These are phyloP conservation scores for Teratosphaeria gauchensis DNA, from an alignment of 2,329 filamentous ascomycete genomes.

Conservation along the genomic window DNA sequence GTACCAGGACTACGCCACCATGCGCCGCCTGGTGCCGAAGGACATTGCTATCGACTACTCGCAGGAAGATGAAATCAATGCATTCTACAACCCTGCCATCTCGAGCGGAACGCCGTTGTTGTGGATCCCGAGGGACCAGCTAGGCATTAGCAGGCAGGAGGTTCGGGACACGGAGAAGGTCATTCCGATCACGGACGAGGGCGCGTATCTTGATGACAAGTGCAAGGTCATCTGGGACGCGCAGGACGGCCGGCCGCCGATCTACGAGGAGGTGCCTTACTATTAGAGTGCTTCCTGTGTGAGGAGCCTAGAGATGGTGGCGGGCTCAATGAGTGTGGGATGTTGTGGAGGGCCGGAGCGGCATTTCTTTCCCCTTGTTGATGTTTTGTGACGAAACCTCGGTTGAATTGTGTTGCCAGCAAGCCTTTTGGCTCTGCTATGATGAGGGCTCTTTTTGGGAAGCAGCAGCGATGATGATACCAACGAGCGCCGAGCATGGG, in stretches of 20 bases:
- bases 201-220: conserved; percentile 61
- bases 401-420: neutral
- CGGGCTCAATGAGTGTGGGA: no score
- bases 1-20: conserved; percentile 60
- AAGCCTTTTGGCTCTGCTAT: neutral
- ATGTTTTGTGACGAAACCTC: neutral
- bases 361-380: neutral
- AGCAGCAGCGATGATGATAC: neutral
- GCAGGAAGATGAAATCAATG: conserved; percentile 52
- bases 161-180: conserved; percentile 60
- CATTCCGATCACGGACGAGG: conserved; percentile 73
- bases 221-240: conserved; percentile 53
- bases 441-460: neutral
- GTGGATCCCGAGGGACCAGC: conserved; percentile 74
- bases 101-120: conserved; percentile 54
- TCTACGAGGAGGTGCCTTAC: conserved; percentile 48
- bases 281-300: conserved; percentile 27
- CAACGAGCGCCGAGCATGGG: neutral
- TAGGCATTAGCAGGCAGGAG: conserved; percentile 69
- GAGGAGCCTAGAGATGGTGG: neutral
- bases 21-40: conserved; percentile 60
- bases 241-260: conserved; percentile 47
- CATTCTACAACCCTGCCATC: conserved; percentile 66
- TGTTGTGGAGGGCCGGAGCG: neutral
- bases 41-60: conserved; percentile 51